These are phyloP conservation scores for Shiraia sp. DNA, from an alignment of 2,329 filamentous ascomycete genomes.

Conservation along the genomic window DNA sequence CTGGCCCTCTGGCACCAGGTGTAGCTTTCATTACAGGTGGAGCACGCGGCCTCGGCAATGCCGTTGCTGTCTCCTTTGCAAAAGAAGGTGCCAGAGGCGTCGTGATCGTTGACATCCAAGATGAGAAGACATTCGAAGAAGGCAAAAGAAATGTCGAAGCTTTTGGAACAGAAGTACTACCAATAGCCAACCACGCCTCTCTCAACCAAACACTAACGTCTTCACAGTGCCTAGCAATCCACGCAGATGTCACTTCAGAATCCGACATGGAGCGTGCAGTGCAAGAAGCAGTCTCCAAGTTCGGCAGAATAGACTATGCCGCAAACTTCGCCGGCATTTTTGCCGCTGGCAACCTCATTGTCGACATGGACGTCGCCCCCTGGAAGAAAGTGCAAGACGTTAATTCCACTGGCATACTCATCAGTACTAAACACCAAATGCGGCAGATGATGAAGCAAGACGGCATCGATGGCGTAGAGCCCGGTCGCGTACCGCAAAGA, in stretches of 20 bases:
- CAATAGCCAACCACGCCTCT: background rate
- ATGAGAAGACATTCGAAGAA: constrained; percentile 12
- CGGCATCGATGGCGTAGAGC: constrained; percentile 6
- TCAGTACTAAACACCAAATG: constrained; percentile 47
- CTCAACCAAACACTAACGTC: background rate
- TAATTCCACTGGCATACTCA: constrained; percentile 48
- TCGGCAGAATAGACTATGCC: constrained; percentile 57
- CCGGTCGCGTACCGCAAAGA: constrained; percentile 5
- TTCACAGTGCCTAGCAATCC: constrained; percentile 15
- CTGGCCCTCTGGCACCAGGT: constrained; percentile 18
- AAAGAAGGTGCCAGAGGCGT: constrained; percentile 20
- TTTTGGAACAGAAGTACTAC: constrained; percentile 13
- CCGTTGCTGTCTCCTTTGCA: constrained; percentile 21
- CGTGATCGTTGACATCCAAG: constrained; percentile 17
- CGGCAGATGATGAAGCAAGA: constrained; percentile 46
- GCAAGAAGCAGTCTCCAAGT: constrained; percentile 38
- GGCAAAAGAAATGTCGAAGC: constrained; percentile 15
- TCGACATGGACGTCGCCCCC: constrained; percentile 44
- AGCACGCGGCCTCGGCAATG: constrained; percentile 19
- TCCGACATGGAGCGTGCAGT: constrained; percentile 39
- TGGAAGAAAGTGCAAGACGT: constrained; percentile 45
- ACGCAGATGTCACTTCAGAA: constrained; percentile 34
- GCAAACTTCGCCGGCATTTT: constrained; percentile 58
- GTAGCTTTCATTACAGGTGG: constrained; percentile 23
- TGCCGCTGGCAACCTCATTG: constrained; percentile 48